These are phyloP conservation scores for Dichotomocladium elegans DNA, from an alignment of 371 early-diverging fungal genomes.

Conservation along the genomic window DNA sequence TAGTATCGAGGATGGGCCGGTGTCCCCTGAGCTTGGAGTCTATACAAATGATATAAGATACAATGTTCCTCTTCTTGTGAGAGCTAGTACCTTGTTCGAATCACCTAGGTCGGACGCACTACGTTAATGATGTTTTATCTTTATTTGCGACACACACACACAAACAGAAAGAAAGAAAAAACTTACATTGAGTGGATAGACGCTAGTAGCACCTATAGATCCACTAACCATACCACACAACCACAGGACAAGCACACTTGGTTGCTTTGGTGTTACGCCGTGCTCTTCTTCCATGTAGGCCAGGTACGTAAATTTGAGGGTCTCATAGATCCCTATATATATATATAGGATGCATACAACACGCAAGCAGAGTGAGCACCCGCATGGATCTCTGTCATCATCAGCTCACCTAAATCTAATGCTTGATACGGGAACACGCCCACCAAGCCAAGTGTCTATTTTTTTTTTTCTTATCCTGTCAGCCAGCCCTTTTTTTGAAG, in stretches of 20 bases:
- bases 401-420: slow-evolving; percentile 60
- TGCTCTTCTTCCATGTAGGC: slow-evolving; percentile 35
- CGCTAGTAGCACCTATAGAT: slow-evolving; percentile 61
- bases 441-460: slow-evolving; percentile 47
- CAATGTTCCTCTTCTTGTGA: slow-evolving; percentile 49
- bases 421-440: slow-evolving; percentile 83
- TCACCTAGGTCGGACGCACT: slow-evolving; percentile 47
- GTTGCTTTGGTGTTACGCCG: slow-evolving; percentile 26
- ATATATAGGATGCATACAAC: neutral
- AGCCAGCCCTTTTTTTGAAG: neutral
- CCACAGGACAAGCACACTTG: slow-evolving; percentile 51
- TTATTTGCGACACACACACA: too few relatives aligned
- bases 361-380: too few relatives aligned
- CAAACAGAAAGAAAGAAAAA: neutral
- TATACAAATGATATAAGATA: slow-evolving; percentile 13
- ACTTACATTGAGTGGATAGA: slow-evolving; percentile 66
- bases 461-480: neutral
- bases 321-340: slow-evolving; percentile 56
- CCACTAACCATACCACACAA: slow-evolving; percentile 68
- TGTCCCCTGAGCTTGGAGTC: slow-evolving; percentile 81
- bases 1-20: slow-evolving; percentile 67
- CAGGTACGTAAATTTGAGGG: slow-evolving; percentile 62
- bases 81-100: too few relatives aligned
- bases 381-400: neutral
- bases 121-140: neutral